Conservation (phyloP, 176 grass and related monocot genomes). For the Melocanna baccifera region DNA sequence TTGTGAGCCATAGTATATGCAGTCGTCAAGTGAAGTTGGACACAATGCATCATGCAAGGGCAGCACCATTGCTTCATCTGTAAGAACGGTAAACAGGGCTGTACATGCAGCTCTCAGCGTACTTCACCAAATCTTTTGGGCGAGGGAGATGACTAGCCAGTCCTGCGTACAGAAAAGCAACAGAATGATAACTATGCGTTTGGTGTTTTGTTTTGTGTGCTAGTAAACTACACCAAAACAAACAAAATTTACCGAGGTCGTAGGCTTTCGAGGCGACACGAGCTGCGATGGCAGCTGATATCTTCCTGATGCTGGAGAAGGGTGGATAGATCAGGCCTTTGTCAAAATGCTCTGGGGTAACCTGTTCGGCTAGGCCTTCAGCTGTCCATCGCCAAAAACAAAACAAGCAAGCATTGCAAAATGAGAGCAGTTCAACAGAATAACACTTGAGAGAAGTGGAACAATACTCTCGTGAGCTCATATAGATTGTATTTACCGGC, state of each 20-base stretch:
- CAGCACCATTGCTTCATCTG: slow-evolving; percentile 22
- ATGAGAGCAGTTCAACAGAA: not conserved
- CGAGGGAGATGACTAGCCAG: slow-evolving; percentile 74
- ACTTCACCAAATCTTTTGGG: slow-evolving; percentile 61
- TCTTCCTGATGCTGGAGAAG: slow-evolving; percentile 78
- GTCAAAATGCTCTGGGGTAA: slow-evolving; percentile 66
- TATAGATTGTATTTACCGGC: slow-evolving; percentile 55
- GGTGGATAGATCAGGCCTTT: slow-evolving; percentile 85
- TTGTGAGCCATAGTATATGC: not conserved
- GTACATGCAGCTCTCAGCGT: slow-evolving; percentile 91
- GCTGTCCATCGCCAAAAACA: slow-evolving; percentile 45
- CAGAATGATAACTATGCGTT: not conserved
- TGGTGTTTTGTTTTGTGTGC: no score
- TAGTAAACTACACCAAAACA: not conserved
- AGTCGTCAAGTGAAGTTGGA: not conserved
- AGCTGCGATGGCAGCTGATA: slow-evolving; percentile 76
- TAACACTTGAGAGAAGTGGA: not conserved
- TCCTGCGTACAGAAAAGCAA: slow-evolving; percentile 41
- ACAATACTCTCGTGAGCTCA: not conserved
- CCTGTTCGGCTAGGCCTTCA: slow-evolving; percentile 64
- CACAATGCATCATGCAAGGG: not conserved
- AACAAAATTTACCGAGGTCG: slow-evolving; percentile 57
- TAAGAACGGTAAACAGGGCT: slow-evolving; percentile 75
- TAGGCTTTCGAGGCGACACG: slow-evolving; percentile 73
- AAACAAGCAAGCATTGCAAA: not conserved